These are phyloP conservation scores for Marasmius tenuissimus DNA, from an alignment of 1,284 basidiomycete species.

Conservation along the genomic window DNA sequence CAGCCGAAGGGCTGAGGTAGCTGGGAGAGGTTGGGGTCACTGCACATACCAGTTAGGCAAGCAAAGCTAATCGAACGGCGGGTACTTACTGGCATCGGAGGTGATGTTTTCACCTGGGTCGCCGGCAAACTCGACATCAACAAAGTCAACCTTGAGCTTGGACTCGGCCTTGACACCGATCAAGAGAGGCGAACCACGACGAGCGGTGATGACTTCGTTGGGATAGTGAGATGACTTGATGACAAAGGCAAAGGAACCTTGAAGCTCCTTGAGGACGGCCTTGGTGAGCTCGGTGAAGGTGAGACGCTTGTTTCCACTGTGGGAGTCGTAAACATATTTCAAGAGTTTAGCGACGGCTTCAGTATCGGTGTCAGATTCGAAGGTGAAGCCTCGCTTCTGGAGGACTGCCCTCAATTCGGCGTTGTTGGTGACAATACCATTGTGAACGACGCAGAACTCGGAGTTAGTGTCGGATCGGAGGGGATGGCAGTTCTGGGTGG, in stretches of 20 bases:
- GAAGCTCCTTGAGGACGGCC: constrained; percentile 95
- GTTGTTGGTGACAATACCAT: constrained; percentile 98
- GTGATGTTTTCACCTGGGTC: constrained; percentile 63
- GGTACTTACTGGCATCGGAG: constrained; percentile 56
- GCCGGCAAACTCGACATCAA: constrained; percentile 93
- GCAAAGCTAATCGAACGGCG: background rate
- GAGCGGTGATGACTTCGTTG: constrained; percentile 93
- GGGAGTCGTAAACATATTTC: constrained; percentile 97
- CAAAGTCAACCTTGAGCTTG: constrained; percentile 99
- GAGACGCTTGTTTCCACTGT: constrained; percentile 78
- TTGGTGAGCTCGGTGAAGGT: constrained; percentile 94
- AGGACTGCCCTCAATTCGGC: constrained; percentile 90
- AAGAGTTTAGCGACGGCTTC: constrained; percentile 95
- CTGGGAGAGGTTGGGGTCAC: constrained; percentile 54
- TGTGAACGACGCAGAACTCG: constrained; percentile 97
- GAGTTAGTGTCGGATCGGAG: constrained; percentile 81
- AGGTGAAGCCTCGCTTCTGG: constrained; percentile 94
- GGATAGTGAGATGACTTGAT: constrained; percentile 99
- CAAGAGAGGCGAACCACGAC: constrained; percentile 94
- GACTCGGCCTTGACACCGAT: constrained; percentile 99
- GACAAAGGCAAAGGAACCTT: constrained; percentile 99
- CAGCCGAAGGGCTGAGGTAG: constrained; percentile 76
- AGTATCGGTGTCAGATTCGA: constrained; percentile 97
- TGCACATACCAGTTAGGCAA: constrained; percentile 19
- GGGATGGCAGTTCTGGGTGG: constrained; percentile 92